These are phyloP conservation scores for Pestalotiopsis sp. DNA, from an alignment of 2,329 filamentous ascomycete species.

Conservation along the genomic window DNA sequence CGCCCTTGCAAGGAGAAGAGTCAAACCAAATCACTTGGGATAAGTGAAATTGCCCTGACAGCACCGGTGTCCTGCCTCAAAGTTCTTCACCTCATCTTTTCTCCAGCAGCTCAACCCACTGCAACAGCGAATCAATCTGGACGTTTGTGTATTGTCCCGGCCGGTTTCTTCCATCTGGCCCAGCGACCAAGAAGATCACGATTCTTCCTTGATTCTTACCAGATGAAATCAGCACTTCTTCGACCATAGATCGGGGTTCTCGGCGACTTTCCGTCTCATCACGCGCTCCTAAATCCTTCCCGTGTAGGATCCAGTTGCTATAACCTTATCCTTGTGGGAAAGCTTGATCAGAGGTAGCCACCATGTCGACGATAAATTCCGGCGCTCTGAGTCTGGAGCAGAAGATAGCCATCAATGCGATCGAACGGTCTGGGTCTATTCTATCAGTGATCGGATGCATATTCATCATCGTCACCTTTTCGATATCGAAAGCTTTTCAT, in stretches of 20 bases:
- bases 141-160: not conserved
- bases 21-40: not conserved
- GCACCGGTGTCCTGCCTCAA: not conserved
- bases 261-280: not conserved
- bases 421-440: slow-evolving; percentile 71
- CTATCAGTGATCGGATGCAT: slow-evolving; percentile 72
- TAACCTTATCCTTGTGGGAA: not conserved
- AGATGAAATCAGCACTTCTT: not conserved
- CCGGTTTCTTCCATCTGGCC: not conserved
- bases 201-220: not conserved
- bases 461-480: slow-evolving; percentile 74
- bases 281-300: not conserved
- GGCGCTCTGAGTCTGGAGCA: slow-evolving; percentile 29
- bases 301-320: not conserved
- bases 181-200: not conserved
- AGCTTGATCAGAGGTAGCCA: not conserved
- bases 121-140: not conserved
- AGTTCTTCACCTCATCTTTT: too few species aligned
- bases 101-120: not conserved
- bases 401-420: slow-evolving; percentile 57
- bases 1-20: not conserved
- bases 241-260: not conserved
- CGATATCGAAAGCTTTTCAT: slow-evolving; percentile 69
- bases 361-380: not conserved
- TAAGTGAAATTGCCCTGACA: not conserved